phyloP scores from a whole-genome alignment of 176 grass and related monocot genomes.

The Musa acuminata region DNA sequence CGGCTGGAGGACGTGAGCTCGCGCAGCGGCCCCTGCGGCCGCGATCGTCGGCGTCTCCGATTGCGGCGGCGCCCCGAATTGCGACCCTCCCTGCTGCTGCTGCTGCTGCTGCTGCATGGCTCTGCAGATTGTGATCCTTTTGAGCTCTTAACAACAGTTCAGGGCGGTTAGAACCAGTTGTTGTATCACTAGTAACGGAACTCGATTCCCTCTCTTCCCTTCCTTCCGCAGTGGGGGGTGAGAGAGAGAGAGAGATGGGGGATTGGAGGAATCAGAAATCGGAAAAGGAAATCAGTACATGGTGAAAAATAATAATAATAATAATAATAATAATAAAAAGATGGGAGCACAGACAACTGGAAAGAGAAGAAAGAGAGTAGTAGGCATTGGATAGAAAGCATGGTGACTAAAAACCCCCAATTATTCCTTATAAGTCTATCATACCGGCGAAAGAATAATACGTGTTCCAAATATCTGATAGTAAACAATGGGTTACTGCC shows the following conservation, averaged over 20 bases:
- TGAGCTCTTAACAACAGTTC: background rate
- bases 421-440: too few relatives aligned
- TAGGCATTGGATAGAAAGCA: slow-evolving; percentile 1
- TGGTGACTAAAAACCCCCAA: background rate
- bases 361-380: slow-evolving; percentile 36
- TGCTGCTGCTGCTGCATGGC: slow-evolving; percentile 20
- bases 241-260: slow-evolving; percentile 20
- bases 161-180: slow-evolving; percentile 14
- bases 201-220: slow-evolving; percentile 14
- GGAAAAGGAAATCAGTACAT: slow-evolving; percentile 48
- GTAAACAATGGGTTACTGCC: background rate
- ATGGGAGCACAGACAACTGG: slow-evolving; percentile 42
- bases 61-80: slow-evolving; percentile 18
- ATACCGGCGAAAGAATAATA: too few relatives aligned
- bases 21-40: slow-evolving; percentile 8
- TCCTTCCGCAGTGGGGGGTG: background rate
- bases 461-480: background rate
- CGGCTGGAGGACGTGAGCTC: background rate
- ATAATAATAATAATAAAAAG: slow-evolving; percentile 26
- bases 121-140: background rate
- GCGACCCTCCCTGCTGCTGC: slow-evolving; percentile 30
- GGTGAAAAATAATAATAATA: slow-evolving; percentile 36
- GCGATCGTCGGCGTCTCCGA: slow-evolving; percentile 67
- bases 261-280: slow-evolving; percentile 38
- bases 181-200: slow-evolving; percentile 31